Conservation (phyloP, 495 filamentous ascomycete species). For the Clohesyomyces aquaticus region DNA sequence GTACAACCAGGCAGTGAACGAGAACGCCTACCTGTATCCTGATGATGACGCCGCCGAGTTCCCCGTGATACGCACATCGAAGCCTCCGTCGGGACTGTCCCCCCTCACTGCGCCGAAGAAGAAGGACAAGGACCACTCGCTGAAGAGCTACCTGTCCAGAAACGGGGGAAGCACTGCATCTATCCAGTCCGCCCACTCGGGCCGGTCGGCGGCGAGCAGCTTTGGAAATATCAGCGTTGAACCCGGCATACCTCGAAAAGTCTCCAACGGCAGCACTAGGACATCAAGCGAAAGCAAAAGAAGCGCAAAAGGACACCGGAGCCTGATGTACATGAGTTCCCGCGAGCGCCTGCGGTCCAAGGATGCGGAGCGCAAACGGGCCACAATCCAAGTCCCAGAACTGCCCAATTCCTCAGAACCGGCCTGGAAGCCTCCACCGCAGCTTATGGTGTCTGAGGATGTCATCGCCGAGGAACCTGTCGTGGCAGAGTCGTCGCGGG, state of each 20-base stretch:
- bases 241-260: conserved; percentile 23
- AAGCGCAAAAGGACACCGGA: conserved; percentile 32
- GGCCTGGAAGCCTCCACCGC: conserved; percentile 22
- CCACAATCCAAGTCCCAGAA: conserved; percentile 32
- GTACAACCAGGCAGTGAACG: conserved; percentile 51
- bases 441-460: conserved; percentile 33
- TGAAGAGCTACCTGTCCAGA: conserved; percentile 41
- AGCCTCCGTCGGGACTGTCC: conserved; percentile 74
- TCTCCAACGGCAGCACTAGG: conserved; percentile 23
- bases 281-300: conserved; percentile 40
- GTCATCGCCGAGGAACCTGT: conserved; percentile 41
- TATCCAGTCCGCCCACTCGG: conserved; percentile 32
- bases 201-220: conserved; percentile 34
- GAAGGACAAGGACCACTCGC: conserved; percentile 41
- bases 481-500: conserved; percentile 33
- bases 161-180: conserved; percentile 34
- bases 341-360: conserved; percentile 40
- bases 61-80: conserved; percentile 84
- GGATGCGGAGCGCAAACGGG: conserved; percentile 41
- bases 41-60: conserved; percentile 79
- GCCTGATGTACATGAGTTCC: conserved; percentile 46
- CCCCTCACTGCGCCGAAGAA: conserved; percentile 61
- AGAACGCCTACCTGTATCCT: conserved; percentile 58
- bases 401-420: conserved; percentile 6
- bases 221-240: conserved; percentile 41